phyloP scores from a whole-genome alignment of 2,329 filamentous ascomycete species.

The Gnomoniopsis sp. region DNA sequence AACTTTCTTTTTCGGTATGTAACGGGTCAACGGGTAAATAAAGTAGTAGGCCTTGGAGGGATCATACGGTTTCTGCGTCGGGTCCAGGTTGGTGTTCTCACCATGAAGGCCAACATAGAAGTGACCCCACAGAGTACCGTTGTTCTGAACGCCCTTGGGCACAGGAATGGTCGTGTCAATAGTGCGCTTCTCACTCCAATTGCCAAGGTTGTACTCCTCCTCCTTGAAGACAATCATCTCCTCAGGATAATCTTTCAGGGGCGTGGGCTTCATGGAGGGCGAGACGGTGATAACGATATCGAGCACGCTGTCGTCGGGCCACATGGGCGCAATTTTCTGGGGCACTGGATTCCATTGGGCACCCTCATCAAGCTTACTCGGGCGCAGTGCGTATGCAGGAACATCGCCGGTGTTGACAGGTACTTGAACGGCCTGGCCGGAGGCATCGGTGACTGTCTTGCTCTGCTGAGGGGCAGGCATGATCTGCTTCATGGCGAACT shows the following conservation, averaged over 20 bases:
- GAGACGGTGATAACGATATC: slow-evolving; percentile 87
- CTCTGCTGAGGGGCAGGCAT: slow-evolving; percentile 44
- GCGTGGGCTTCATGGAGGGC: slow-evolving; percentile 64
- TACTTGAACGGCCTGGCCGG: slow-evolving; percentile 51
- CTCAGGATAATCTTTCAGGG: slow-evolving; percentile 61
- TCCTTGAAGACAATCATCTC: slow-evolving; percentile 76
- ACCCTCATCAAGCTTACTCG: slow-evolving; percentile 56
- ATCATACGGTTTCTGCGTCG: slow-evolving; percentile 68
- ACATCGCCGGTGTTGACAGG: slow-evolving; percentile 54
- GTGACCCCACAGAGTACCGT: slow-evolving; percentile 92
- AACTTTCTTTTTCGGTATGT: slow-evolving; percentile 86
- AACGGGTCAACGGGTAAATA: slow-evolving; percentile 79
- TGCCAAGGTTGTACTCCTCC: slow-evolving; percentile 73
- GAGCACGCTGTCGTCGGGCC: slow-evolving; percentile 73
- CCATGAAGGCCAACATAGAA: slow-evolving; percentile 83
- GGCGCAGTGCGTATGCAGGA: slow-evolving; percentile 63
- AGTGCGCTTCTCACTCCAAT: slow-evolving; percentile 74
- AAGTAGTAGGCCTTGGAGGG: slow-evolving; percentile 77
- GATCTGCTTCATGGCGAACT: slow-evolving; percentile 54
- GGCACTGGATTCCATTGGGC: slow-evolving; percentile 65
- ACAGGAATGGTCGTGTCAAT: slow-evolving; percentile 75
- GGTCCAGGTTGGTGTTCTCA: slow-evolving; percentile 62
- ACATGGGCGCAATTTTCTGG: slow-evolving; percentile 77
- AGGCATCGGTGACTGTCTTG: slow-evolving; percentile 46
- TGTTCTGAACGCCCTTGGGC: slow-evolving; percentile 78